Evolutionary conservation across 108 stramenopile species (phyloP).

Genomic region (Fragilaria radians): DNA sequence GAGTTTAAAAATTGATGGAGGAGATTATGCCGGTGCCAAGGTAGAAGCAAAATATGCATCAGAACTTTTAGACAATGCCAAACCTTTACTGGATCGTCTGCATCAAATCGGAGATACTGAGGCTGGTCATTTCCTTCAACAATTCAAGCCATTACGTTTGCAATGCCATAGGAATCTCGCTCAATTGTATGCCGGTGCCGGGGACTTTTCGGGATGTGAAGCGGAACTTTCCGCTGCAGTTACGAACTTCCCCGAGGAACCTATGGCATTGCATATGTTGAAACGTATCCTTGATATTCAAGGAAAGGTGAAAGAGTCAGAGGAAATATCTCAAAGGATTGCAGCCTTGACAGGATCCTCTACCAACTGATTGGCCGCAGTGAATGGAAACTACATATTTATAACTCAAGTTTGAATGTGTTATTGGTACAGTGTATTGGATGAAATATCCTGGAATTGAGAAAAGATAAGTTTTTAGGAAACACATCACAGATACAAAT

Average conservation of each 20-base stretch:
- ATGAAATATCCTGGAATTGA: too few species aligned
- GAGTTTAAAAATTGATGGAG: slow-evolving; percentile 24
- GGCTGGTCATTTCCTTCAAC: slow-evolving; percentile 15
- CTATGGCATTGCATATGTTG: slow-evolving; percentile 35
- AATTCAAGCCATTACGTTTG: slow-evolving; percentile 32
- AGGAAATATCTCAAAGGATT: slow-evolving; percentile 4
- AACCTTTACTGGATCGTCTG: slow-evolving; percentile 21
- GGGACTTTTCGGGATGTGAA: slow-evolving; percentile 37
- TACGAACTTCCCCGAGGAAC: slow-evolving; percentile 31
- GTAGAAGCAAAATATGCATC: slow-evolving; percentile 14
- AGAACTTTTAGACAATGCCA: slow-evolving; percentile 28
- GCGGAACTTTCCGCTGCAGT: slow-evolving; percentile 33
- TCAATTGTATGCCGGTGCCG: slow-evolving; percentile 32
- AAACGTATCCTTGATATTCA: slow-evolving; percentile 39
- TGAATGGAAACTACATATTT: too few species aligned
- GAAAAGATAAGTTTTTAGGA: too few species aligned
- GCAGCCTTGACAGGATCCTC: too few species aligned
- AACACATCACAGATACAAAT: too few species aligned
- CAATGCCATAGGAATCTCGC: slow-evolving; percentile 34
- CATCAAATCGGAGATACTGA: slow-evolving; percentile 14
- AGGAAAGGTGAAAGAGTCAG: slow-evolving; percentile 36
- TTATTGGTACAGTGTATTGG: too few species aligned
- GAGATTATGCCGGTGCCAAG: slow-evolving; percentile 35
- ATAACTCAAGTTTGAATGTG: too few species aligned
- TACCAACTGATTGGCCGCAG: too few species aligned